These are phyloP conservation scores for Crucihimalaya himalaica DNA, from an alignment of 345 rosid genomes.

Conservation along the genomic window DNA sequence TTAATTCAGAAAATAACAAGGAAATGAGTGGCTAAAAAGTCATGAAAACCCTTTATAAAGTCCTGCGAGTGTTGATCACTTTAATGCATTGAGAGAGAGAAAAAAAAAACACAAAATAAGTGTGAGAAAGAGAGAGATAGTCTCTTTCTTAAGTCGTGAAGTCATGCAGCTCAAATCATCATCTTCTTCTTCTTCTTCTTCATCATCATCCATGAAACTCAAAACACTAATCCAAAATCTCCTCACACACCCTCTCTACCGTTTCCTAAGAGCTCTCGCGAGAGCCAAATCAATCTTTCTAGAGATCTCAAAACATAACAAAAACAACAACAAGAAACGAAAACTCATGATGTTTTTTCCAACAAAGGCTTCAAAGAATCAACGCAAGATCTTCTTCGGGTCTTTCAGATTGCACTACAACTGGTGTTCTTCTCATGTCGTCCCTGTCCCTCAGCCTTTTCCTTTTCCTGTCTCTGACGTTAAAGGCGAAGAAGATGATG, in stretches of 20 bases:
- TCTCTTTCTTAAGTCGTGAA: slow-evolving; percentile 12
- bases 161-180: slow-evolving; percentile 40
- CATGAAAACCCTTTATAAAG: slow-evolving; percentile 48
- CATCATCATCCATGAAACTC: slow-evolving; percentile 54
- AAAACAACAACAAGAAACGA: slow-evolving; percentile 25
- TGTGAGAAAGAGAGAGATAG: slow-evolving; percentile 33
- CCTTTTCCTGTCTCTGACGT: slow-evolving; percentile 27
- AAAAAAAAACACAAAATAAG: slow-evolving; percentile 19
- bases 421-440: slow-evolving; percentile 83
- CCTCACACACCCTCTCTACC: slow-evolving; percentile 55
- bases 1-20: background rate
- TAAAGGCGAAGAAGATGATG: slow-evolving; percentile 40
- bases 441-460: slow-evolving; percentile 56
- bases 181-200: slow-evolving; percentile 22
- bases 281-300: slow-evolving; percentile 60
- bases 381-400: slow-evolving; percentile 67
- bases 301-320: slow-evolving; percentile 46
- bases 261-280: slow-evolving; percentile 59
- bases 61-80: slow-evolving; percentile 45
- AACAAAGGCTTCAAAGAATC: slow-evolving; percentile 46
- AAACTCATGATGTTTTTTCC: slow-evolving; percentile 45
- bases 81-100: slow-evolving; percentile 15
- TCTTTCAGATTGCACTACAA: slow-evolving; percentile 88
- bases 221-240: slow-evolving; percentile 74
- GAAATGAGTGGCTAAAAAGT: slow-evolving; percentile 37